These are phyloP conservation scores for Rhizopogon salebrosus DNA, from an alignment of 768 basidiomycete genomes.

Conservation along the genomic window DNA sequence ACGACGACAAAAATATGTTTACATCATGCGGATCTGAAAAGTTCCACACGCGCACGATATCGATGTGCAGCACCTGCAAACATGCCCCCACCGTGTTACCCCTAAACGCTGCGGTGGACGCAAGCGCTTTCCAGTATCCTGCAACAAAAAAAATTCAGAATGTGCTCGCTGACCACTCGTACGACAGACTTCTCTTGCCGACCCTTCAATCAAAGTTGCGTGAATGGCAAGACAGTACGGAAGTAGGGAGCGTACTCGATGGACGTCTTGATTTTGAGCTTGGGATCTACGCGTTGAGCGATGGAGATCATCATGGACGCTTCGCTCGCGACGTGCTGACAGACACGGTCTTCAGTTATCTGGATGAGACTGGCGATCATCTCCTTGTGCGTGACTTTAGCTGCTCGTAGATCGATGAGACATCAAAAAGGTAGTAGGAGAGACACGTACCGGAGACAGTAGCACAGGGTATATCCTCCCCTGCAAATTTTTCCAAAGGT, in stretches of 20 bases:
- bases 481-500: background rate
- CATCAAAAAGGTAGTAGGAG: no score
- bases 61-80: slow-evolving; percentile 10
- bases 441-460: slow-evolving; percentile 2
- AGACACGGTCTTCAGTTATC: background rate
- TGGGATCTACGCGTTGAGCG: background rate
- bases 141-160: background rate
- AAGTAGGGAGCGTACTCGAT: background rate
- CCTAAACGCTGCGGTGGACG: slow-evolving; percentile 7
- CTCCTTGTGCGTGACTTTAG: no score
- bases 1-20: background rate
- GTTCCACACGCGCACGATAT: slow-evolving; percentile 16
- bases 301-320: background rate
- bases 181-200: background rate
- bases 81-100: slow-evolving; percentile 5
- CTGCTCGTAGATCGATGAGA: no score
- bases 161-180: background rate
- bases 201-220: background rate
- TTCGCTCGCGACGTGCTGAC: background rate
- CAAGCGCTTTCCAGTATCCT: slow-evolving; percentile 17
- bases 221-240: background rate
- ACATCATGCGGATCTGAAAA: slow-evolving; percentile 4
- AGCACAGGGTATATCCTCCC: background rate
- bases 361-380: no score
- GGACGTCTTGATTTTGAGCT: slow-evolving; percentile 1